Percentiles rank a stretch among this genome's conserved stretches.
Evolutionary conservation across 441 rosid species (phyloP).

Genomic region (Hura crepitans): DNA sequence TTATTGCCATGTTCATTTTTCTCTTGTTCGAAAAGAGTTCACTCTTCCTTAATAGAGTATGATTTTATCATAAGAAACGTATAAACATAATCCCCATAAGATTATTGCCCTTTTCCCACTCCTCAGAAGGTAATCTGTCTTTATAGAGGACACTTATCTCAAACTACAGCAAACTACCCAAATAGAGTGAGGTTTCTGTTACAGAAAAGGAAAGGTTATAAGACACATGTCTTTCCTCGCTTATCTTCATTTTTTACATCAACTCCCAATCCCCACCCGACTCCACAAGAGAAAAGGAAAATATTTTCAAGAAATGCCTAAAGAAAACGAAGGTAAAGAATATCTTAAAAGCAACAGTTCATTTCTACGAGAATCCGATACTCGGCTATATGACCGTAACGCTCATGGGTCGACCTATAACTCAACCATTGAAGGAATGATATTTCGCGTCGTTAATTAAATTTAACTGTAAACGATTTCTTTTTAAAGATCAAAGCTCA

Average conservation of each 20-base stretch:
- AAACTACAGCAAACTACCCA: not conserved
- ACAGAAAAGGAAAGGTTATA: not conserved
- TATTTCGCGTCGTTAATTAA: not conserved
- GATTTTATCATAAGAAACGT: too few species aligned
- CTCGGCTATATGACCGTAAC: not conserved
- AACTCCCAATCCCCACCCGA: too few species aligned
- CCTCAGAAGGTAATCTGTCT: too few species aligned
- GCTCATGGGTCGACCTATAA: not conserved
- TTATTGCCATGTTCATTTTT: too few species aligned
- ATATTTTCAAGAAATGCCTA: not conserved
- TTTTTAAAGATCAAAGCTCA: not conserved
- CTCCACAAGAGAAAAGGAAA: not conserved
- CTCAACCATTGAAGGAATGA: not conserved
- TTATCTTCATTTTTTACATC: too few species aligned
- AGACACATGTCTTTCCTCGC: too few species aligned
- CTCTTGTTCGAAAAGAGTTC: too few species aligned
- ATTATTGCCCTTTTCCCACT: too few species aligned
- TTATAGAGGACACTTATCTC: not conserved
- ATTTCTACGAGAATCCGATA: slow-evolving; percentile 30
- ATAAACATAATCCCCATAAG: too few species aligned
- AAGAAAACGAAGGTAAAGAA: slow-evolving; percentile 16
- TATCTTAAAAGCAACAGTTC: slow-evolving; percentile 22
- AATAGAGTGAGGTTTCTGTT: not conserved
- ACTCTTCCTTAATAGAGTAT: too few species aligned
- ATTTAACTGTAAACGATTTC: not conserved